These are phyloP conservation scores for Stachybotrys chartarum DNA, from an alignment of 2,329 filamentous ascomycete species.

Conservation along the genomic window DNA sequence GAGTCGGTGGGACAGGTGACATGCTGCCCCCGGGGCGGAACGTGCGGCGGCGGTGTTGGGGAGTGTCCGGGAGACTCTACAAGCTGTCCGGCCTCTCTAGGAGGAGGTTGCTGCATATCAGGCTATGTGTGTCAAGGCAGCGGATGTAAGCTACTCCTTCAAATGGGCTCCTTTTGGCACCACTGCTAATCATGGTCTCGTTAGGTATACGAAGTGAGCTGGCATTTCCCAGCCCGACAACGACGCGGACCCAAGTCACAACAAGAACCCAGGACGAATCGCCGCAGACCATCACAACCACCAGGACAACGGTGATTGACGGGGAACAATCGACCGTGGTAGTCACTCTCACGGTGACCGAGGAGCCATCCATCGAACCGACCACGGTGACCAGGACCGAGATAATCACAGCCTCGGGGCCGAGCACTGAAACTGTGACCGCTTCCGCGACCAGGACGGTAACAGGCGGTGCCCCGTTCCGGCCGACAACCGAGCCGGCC, in stretches of 20 bases:
- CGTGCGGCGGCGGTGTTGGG: constrained; percentile 56
- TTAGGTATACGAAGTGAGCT: constrained; percentile 24
- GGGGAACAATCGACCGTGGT: constrained; percentile 31
- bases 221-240: constrained; percentile 13
- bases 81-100: constrained; percentile 56
- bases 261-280: constrained; percentile 9
- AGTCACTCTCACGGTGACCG: constrained; percentile 32
- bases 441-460: constrained; percentile 28
- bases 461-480: constrained; percentile 37
- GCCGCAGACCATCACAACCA: constrained; percentile 27
- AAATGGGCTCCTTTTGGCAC: not conserved
- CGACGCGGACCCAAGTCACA: constrained; percentile 8
- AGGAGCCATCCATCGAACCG: constrained; percentile 25
- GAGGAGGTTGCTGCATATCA: constrained; percentile 70
- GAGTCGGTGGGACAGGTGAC: constrained; percentile 61
- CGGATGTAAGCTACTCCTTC: constrained; percentile 51
- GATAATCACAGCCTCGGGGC: constrained; percentile 18
- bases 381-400: constrained; percentile 27
- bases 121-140: constrained; percentile 63
- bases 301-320: constrained; percentile 27
- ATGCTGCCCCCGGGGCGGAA: constrained; percentile 62
- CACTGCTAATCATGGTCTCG: constrained; percentile 2
- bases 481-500: constrained; percentile 31
- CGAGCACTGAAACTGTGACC: constrained; percentile 2
- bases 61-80: constrained; percentile 55